Conservation (phyloP, 31 red algal genomes). For the Asparagopsis taxiformis region DNA sequence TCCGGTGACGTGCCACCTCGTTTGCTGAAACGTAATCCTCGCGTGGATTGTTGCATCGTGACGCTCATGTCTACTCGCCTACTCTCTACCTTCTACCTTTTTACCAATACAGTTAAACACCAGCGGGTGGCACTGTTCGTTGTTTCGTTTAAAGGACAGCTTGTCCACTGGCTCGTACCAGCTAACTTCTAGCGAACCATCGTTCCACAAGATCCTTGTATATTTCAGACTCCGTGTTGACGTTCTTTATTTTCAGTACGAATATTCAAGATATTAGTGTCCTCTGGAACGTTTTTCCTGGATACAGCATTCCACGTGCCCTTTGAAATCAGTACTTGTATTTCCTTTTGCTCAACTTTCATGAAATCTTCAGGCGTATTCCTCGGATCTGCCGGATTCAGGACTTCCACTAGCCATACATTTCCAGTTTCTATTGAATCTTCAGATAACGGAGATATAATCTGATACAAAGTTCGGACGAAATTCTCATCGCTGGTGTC, state of each 20-base stretch:
- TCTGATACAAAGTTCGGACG: neutral
- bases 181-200: too few relatives aligned
- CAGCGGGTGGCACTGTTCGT: too few relatives aligned
- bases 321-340: neutral
- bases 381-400: neutral
- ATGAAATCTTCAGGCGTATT: neutral
- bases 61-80: too few relatives aligned
- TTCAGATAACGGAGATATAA: neutral
- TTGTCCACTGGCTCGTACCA: too few relatives aligned
- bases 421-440: neutral
- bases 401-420: neutral
- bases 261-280: neutral
- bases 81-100: too few relatives aligned
- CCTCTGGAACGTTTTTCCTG: neutral
- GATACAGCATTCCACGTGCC: neutral
- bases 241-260: neutral
- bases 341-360: neutral
- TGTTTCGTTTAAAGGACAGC: too few relatives aligned
- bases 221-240: neutral
- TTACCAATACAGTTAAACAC: too few relatives aligned
- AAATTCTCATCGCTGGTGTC: too few relatives aligned
- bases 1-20: too few relatives aligned
- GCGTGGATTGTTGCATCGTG: too few relatives aligned
- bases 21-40: too few relatives aligned
- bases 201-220: too few relatives aligned